Evolutionary conservation across 2,329 filamentous ascomycete genomes (phyloP), one percentile per base, ranked within the genome.

Genomic region (Fusarium multiceps): DNA sequence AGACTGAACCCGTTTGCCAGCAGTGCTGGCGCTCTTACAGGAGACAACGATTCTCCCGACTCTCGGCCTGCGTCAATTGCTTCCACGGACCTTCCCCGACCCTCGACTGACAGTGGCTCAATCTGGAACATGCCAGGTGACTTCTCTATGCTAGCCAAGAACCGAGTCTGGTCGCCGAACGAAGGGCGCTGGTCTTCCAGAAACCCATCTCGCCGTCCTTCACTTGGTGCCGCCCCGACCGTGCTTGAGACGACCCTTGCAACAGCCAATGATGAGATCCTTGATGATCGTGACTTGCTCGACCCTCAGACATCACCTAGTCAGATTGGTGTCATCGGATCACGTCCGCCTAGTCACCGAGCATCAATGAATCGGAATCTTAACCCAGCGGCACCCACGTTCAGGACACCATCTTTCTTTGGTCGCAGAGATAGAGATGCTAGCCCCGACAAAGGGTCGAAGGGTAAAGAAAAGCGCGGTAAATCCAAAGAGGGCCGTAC

Each of bases 361-460:
- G 83, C 78, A 18, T 78, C 76, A 78, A 86, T 74, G 83, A 90
- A 76, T 79, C 89, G 78, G 81, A 90, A 80, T 74, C 85, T 98
- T 28, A 98, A 99, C 74, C 96, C 96, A 10, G 88, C 93, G 9
- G 96, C 95, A 1, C 94, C 94, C 11, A 93, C 92, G 1, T 98
- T 98, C 78, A 95, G 92, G 80, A 90, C 87, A 12, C 87, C 90
- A 40, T 88, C 90, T 41, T 88, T 96, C 62, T 88, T 89, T 73
- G 83, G 85, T 18, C 80, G 73, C 66, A 80, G 81, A 72, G 78
- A 81, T 6, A 81, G 80, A 57, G 76, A 79, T 30, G 55, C 60
- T n/a, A 63, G 68, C n/a, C 59, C 69, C 6, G 71, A 69, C n/a
- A 72, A 60, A 45, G 72, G 61, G 42, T 58, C 54, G 28, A 72